A percentile compares a stretch with the other conserved stretches of the same genome.
Evolutionary conservation across 2,329 filamentous ascomycete genomes (phyloP).

Genomic region (Fusarium sambucinum): DNA sequence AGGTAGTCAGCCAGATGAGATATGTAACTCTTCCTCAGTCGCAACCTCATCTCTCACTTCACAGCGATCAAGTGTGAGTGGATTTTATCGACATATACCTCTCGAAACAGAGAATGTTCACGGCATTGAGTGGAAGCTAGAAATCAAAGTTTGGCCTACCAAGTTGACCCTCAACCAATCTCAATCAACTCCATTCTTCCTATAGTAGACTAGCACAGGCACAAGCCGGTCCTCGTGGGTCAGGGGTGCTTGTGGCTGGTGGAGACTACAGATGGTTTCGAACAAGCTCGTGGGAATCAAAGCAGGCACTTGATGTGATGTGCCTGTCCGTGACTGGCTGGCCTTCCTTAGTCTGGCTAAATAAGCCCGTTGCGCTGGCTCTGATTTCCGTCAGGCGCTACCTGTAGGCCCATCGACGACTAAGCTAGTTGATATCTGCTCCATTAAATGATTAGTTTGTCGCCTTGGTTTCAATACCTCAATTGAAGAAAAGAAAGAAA

Average conservation of each 20-base stretch:
- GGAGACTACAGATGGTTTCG: slow-evolving; percentile 35
- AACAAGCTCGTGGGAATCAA: slow-evolving; percentile 17
- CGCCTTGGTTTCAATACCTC: not conserved
- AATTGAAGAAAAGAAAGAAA: slow-evolving; percentile 1
- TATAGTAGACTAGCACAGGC: slow-evolving; percentile 30
- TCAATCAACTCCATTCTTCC: slow-evolving; percentile 27
- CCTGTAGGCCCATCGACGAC: not conserved
- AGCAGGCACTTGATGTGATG: slow-evolving; percentile 36
- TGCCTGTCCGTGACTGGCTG: slow-evolving; percentile 14
- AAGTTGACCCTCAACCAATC: slow-evolving; percentile 30
- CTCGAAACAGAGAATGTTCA: slow-evolving; percentile 30
- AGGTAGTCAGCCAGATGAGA: not conserved
- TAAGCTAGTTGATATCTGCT: not conserved
- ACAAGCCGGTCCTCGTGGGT: slow-evolving; percentile 31
- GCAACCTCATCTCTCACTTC: slow-evolving; percentile 28
- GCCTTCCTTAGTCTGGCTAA: slow-evolving; percentile 20
- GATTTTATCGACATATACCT: slow-evolving; percentile 21
- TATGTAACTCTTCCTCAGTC: slow-evolving; percentile 8
- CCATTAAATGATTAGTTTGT: not conserved
- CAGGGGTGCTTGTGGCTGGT: slow-evolving; percentile 38
- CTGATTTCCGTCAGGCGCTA: not conserved
- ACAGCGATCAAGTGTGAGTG: slow-evolving; percentile 44
- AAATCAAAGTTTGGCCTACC: slow-evolving; percentile 38
- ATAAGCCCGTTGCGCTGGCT: slow-evolving; percentile 18
- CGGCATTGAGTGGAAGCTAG: slow-evolving; percentile 33